Evolutionary conservation across 768 basidiomycete genomes (phyloP).

Genomic region (Scleroderma bovista): DNA sequence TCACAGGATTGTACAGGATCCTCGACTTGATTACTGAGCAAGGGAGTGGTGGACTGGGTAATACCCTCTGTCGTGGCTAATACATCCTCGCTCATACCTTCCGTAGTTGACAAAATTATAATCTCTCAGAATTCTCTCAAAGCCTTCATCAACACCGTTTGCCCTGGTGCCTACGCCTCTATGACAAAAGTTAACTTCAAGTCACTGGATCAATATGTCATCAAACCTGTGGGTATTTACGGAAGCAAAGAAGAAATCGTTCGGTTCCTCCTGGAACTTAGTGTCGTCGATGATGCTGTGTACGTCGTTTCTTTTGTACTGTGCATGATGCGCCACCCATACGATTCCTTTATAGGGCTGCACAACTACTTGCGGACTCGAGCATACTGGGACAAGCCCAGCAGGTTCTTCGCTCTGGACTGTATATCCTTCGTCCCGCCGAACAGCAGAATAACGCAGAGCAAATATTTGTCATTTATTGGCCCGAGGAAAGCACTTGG

Average conservation of each 20-base stretch:
- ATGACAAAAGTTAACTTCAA: constrained; percentile 49
- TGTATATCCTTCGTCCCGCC: constrained; percentile 34
- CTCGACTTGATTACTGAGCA: constrained; percentile 44
- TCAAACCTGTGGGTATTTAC: constrained; percentile 48
- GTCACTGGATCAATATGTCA: constrained; percentile 34
- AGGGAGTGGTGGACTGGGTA: constrained; percentile 44
- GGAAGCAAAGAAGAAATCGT: constrained; percentile 45
- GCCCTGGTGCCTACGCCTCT: constrained; percentile 44
- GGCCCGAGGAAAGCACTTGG: constrained; percentile 55
- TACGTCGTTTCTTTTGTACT: constrained; percentile 10
- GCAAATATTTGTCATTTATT: constrained; percentile 43
- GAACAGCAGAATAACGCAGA: constrained; percentile 5
- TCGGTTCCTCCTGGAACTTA: constrained; percentile 32
- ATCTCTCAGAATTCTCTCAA: constrained; percentile 44
- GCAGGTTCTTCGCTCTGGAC: constrained; percentile 39
- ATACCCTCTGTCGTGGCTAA: background rate
- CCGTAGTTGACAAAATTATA: constrained; percentile 50
- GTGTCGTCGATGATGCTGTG: constrained; percentile 32
- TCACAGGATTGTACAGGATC: constrained; percentile 41
- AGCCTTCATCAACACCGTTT: constrained; percentile 38
- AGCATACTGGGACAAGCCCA: background rate
- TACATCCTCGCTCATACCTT: background rate
- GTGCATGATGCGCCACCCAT: background rate
- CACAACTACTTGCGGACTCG: constrained; percentile 3
- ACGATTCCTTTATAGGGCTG: constrained; percentile 1